Evolutionary conservation across 2,329 filamentous ascomycete species (phyloP), one percentile per base, ranked within the genome.

Genomic region (Aspergillus costaricaensis): DNA sequence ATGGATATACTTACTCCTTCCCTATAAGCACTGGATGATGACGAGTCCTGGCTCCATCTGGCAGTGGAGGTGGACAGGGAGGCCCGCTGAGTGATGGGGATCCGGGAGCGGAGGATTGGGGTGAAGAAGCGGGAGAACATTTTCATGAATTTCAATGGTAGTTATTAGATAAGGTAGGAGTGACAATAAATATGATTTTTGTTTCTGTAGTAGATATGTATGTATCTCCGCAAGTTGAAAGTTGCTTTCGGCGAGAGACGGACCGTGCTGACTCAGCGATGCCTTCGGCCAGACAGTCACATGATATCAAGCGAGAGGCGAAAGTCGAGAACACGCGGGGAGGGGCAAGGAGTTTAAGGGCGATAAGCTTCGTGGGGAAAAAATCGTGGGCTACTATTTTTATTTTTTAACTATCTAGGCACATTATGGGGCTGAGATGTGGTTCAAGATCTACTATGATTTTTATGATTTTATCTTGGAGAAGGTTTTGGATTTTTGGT

Each of bases 311-410:
- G 41, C 56, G 44, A 61, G 50, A 59, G 60, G 52, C 57, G 62
- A 61, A 49, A 38, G 56, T 52, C 61, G 19, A 19, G 59, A 67
- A 67, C 60, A 65, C 57, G 65, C 67, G 65, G 69, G 68, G 67
- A 64, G 62, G 32, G 32, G 25, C 25, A 36, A 36, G 32, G 67
- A 74, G 65, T 65, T 65, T 68, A 74, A 71, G 54, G 67, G 53
- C 66, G 68, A 72, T 73, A 72, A 74, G 70, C 70, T 74, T 74
- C 60, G 66, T 57, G 57, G 58, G 52, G 41, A 27, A 27, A 27
- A 52, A 51, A 39, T 21, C 19, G 30, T 32, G 21, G 25, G 25
- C 39, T 47, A 23, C 43, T 51, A 14, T 49, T 23, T 21, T 48
- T 39, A 43, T 15, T 38, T 48, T 17, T 32, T 14, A 10, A 36